These are phyloP conservation scores for Microbotryum violaceum DNA, from an alignment of 1,284 basidiomycete species.

Conservation along the genomic window DNA sequence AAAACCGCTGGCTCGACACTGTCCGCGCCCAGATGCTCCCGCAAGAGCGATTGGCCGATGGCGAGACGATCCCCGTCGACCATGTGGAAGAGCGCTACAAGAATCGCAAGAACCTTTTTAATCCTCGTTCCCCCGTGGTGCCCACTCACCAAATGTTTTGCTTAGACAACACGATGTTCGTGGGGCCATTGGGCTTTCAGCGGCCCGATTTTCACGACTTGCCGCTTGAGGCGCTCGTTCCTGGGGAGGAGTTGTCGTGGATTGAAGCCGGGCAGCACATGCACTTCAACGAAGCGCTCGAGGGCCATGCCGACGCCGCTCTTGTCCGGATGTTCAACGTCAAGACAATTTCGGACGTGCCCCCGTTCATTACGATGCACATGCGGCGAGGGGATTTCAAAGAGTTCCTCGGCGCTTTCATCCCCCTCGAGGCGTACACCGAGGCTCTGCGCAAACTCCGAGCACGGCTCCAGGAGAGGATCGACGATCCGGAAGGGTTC, in stretches of 20 bases:
- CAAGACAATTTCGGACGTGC: not conserved
- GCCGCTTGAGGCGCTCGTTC: not conserved
- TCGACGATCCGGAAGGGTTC: not conserved
- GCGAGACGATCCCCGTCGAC: not conserved
- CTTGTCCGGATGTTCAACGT: not conserved
- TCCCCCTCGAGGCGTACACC: not conserved
- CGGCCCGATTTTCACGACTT: conserved; percentile 5
- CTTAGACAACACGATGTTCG: conserved; percentile 31
- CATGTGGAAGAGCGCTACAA: not conserved
- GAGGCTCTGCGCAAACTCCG: not conserved
- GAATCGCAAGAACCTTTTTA: conserved; percentile 26
- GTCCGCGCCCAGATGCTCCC: not conserved
- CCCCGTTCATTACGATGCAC: conserved; percentile 3
- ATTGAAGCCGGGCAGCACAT: conserved; percentile 1
- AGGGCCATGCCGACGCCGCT: not conserved
- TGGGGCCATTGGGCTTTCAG: conserved; percentile 25
- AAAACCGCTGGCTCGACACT: not conserved
- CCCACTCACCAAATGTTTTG: conserved; percentile 28
- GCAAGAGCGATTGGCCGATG: not conserved
- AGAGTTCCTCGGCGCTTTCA: conserved; percentile 12
- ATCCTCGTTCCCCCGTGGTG: not conserved
- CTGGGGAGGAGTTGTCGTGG: conserved; percentile 1
- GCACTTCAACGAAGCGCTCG: conserved; percentile 1
- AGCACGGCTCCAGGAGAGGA: not conserved
- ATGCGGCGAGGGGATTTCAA: conserved; percentile 6